phyloP scores from a whole-genome alignment of 257 asterid genomes.

The Linaria vulgaris region DNA sequence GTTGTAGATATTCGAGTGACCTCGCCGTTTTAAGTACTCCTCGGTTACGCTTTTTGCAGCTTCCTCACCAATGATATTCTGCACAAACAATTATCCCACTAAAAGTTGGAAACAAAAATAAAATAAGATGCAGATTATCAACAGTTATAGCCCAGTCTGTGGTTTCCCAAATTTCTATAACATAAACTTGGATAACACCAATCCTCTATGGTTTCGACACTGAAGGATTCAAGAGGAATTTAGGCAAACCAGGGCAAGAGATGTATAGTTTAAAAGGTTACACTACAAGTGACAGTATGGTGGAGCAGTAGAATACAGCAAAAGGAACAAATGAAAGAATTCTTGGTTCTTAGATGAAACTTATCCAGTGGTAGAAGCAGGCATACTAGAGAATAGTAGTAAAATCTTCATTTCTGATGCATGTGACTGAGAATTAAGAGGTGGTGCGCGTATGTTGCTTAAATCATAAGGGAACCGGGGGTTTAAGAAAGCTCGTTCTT shows the following conservation, averaged over 20 bases:
- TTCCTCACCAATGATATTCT: conserved; percentile 92
- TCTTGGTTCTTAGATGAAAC: too few species aligned
- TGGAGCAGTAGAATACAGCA: neutral
- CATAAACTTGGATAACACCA: neutral
- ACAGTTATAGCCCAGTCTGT: too few species aligned
- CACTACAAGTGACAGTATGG: neutral
- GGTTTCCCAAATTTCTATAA: neutral
- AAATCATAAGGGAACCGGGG: neutral
- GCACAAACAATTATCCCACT: conserved; percentile 16
- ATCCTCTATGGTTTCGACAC: neutral
- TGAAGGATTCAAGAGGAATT: neutral
- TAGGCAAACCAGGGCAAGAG: conserved; percentile 1
- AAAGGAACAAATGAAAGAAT: neutral
- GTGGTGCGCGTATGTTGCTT: neutral
- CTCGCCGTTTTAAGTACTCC: conserved; percentile 82
- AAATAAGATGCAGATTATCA: too few species aligned
- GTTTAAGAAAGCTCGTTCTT: neutral
- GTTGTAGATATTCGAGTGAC: conserved; percentile 42
- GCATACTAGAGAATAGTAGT: neutral
- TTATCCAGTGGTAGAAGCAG: too few species aligned
- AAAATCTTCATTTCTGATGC: conserved; percentile 13
- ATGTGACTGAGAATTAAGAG: neutral
- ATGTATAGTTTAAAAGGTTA: neutral
- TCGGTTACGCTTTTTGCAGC: conserved; percentile 62
- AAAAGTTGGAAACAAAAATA: neutral